Evolutionary conservation across 768 basidiomycete species (phyloP).

Genomic region (Trametes villosa): DNA sequence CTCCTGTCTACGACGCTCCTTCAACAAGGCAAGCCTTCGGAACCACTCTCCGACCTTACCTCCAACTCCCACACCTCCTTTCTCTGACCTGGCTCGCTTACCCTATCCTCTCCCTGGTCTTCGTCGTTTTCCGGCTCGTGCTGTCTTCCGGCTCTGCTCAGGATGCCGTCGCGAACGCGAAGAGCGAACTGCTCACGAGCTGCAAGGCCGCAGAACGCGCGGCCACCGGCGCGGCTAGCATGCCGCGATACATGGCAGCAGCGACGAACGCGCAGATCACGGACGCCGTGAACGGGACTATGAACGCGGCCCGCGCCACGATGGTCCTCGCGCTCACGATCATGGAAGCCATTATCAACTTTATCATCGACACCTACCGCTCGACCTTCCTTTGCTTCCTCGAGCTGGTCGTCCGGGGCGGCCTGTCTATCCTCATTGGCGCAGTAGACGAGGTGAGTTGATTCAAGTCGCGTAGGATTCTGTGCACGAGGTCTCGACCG

Average conservation of each 20-base stretch:
- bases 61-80: constrained; percentile 79
- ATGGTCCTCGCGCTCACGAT: constrained; percentile 77
- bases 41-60: constrained; percentile 73
- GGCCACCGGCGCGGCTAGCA: constrained; percentile 78
- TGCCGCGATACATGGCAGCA: constrained; percentile 87
- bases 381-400: constrained; percentile 94
- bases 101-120: constrained; percentile 85
- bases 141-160: constrained; percentile 73
- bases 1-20: constrained; percentile 61
- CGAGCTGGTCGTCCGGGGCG: constrained; percentile 85
- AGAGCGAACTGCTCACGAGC: constrained; percentile 75
- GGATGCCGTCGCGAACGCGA: constrained; percentile 68
- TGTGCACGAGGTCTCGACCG: too few species aligned
- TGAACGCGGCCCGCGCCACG: constrained; percentile 75
- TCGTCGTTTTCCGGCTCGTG: constrained; percentile 84
- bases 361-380: constrained; percentile 90
- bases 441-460: constrained; percentile 80
- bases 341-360: constrained; percentile 89
- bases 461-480: constrained; percentile 9
- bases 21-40: constrained; percentile 34
- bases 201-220: constrained; percentile 87
- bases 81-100: constrained; percentile 92
- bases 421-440: constrained; percentile 74
- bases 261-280: constrained; percentile 82
- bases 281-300: constrained; percentile 76